These are phyloP conservation scores for Geranium rotundifolium DNA, from an alignment of 345 rosid genomes.

Conservation along the genomic window DNA sequence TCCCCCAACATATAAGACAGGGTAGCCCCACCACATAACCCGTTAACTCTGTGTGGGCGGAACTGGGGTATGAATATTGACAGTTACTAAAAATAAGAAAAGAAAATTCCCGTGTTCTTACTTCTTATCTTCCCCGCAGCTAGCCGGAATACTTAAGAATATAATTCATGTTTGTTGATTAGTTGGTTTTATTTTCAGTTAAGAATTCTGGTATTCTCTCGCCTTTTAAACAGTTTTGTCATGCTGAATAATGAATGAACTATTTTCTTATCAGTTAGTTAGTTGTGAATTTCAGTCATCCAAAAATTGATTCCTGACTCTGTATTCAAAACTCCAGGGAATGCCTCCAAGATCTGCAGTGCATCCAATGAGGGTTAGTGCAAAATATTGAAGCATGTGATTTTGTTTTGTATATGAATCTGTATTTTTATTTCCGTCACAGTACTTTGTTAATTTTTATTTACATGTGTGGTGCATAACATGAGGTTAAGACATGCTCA, in stretches of 20 bases:
- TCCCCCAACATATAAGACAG: background rate
- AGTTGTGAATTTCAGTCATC: background rate
- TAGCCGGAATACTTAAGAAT: background rate
- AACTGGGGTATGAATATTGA: background rate
- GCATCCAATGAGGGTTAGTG: conserved; percentile 99
- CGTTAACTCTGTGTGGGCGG: background rate
- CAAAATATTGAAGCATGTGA: conserved; percentile 11
- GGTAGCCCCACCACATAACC: background rate
- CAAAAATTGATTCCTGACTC: background rate
- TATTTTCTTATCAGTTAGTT: background rate
- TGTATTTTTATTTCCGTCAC: conserved; percentile 7
- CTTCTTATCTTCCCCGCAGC: background rate
- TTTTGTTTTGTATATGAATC: conserved; percentile 6
- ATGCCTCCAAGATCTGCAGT: conserved; percentile 96
- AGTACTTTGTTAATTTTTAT: background rate
- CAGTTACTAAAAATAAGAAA: no score
- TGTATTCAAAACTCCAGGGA: conserved; percentile 42
- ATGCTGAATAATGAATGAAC: no score
- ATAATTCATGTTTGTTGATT: background rate
- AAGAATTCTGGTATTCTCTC: background rate
- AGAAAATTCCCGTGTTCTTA: background rate
- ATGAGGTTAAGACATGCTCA: no score
- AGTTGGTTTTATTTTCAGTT: background rate
- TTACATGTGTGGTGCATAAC: background rate
- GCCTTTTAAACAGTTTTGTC: background rate